Evolutionary conservation across 441 rosid species (phyloP).

Genomic region (Isatis lusitanica): DNA sequence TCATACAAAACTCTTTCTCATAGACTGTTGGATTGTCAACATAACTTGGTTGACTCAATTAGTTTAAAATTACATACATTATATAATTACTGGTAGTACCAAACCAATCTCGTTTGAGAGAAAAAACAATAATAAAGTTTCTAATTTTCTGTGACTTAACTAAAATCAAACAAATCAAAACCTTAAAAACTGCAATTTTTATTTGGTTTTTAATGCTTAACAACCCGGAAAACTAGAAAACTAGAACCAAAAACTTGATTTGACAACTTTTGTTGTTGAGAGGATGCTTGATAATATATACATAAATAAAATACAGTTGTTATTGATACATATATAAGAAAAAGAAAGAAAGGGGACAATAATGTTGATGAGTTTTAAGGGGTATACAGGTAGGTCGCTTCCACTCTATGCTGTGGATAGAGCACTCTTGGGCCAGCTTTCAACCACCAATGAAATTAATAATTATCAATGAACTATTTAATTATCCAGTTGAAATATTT

Average conservation of each 20-base stretch:
- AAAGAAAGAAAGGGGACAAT: neutral
- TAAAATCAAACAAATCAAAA: neutral
- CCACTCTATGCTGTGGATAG: slow-evolving; percentile 34
- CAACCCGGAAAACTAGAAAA: neutral
- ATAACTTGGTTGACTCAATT: slow-evolving; percentile 10
- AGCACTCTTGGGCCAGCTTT: slow-evolving; percentile 35
- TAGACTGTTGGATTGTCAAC: slow-evolving; percentile 17
- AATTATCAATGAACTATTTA: slow-evolving; percentile 16
- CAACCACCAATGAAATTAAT: slow-evolving; percentile 23
- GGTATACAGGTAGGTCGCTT: slow-evolving; percentile 35
- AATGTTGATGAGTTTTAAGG: slow-evolving; percentile 30
- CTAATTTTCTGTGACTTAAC: neutral
- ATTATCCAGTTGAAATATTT: slow-evolving; percentile 23
- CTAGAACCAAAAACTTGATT: neutral
- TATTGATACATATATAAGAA: neutral
- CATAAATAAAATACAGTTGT: neutral
- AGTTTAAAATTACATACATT: neutral
- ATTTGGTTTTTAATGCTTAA: neutral
- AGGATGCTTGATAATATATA: neutral
- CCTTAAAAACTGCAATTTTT: neutral
- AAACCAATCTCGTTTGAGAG: neutral
- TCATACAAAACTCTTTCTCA: neutral
- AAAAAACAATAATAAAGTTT: neutral
- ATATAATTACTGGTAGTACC: neutral
- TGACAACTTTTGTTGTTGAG: neutral